Percentiles rank a stretch among this genome's conserved stretches.
These are phyloP conservation scores for Gymnopilus dilepis DNA, from an alignment of 768 basidiomycete genomes.

Conservation along the genomic window DNA sequence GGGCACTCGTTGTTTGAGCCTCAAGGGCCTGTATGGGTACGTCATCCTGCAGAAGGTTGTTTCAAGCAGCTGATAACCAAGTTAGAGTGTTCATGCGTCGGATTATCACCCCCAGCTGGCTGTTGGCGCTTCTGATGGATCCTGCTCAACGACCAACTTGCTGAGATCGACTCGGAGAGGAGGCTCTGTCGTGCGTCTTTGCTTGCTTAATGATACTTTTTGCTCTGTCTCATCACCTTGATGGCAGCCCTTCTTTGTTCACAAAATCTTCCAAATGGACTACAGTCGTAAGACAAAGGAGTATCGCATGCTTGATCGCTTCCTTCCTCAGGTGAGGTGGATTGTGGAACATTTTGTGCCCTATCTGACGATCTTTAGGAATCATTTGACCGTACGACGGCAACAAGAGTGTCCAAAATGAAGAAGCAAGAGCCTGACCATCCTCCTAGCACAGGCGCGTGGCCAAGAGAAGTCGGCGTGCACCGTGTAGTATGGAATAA, in stretches of 20 bases:
- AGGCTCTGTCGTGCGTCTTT: conserved; percentile 65
- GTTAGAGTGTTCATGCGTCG: conserved; percentile 72
- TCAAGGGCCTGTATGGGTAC: conserved; percentile 83
- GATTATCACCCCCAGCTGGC: conserved; percentile 90
- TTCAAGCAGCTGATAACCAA: neutral
- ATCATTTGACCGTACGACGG: conserved; percentile 50
- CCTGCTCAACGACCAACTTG: conserved; percentile 75
- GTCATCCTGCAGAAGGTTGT: conserved; percentile 26
- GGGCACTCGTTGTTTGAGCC: conserved; percentile 77
- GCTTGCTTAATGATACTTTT: neutral
- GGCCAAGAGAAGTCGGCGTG: conserved; percentile 80
- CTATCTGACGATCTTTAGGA: conserved; percentile 41
- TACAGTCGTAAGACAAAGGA: conserved; percentile 77
- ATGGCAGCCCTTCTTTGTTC: conserved; percentile 74
- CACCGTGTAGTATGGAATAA: conserved; percentile 85
- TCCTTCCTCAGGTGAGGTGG: conserved; percentile 68
- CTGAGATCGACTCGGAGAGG: conserved; percentile 71
- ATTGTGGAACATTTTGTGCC: neutral
- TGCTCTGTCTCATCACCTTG: conserved; percentile 1
- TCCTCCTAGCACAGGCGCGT: conserved; percentile 62
- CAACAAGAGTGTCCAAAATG: conserved; percentile 41
- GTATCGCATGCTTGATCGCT: conserved; percentile 88
- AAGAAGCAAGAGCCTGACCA: conserved; percentile 36
- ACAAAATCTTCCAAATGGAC: conserved; percentile 87
- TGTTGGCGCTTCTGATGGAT: conserved; percentile 83